These are phyloP conservation scores for Pichia sp. DNA, from an alignment of 1,139 yeast genomes.

Conservation along the genomic window DNA sequence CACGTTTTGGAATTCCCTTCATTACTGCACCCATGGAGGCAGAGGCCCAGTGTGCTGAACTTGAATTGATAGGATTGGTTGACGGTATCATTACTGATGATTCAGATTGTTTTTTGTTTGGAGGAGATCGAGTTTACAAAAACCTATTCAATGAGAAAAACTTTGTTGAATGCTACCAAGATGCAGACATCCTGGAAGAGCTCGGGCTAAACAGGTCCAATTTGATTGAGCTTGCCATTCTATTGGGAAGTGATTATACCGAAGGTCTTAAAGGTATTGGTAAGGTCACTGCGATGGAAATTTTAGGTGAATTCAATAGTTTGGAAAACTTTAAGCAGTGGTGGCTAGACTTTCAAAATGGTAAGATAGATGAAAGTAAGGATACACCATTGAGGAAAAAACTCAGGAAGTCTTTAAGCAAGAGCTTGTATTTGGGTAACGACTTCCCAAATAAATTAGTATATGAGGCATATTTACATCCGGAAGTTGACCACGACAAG, in stretches of 20 bases:
- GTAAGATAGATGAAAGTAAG: slow-evolving; percentile 34
- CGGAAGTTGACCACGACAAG: slow-evolving; percentile 79
- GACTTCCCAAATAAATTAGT: slow-evolving; percentile 71
- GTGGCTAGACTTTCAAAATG: slow-evolving; percentile 48
- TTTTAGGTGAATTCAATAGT: slow-evolving; percentile 75
- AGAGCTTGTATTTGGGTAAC: slow-evolving; percentile 59
- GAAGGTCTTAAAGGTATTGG: slow-evolving; percentile 90
- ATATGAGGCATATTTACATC: slow-evolving; percentile 66
- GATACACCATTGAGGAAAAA: slow-evolving; percentile 40
- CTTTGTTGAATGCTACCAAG: slow-evolving; percentile 81
- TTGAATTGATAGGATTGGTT: slow-evolving; percentile 61
- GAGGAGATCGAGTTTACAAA: slow-evolving; percentile 79
- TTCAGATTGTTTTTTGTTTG: slow-evolving; percentile 93
- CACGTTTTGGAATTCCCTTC: slow-evolving; percentile 88
- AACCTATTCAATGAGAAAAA: slow-evolving; percentile 94
- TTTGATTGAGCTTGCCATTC: slow-evolving; percentile 72
- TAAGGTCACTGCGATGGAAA: slow-evolving; percentile 88
- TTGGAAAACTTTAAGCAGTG: slow-evolving; percentile 48
- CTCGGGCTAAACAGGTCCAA: slow-evolving; percentile 62
- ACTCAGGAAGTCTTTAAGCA: slow-evolving; percentile 56
- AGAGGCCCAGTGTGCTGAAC: slow-evolving; percentile 93
- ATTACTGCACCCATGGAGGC: slow-evolving; percentile 98
- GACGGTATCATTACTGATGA: slow-evolving; percentile 98
- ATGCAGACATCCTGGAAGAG: slow-evolving; percentile 54
- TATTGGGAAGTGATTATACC: slow-evolving; percentile 92